A percentile compares a stretch with the other conserved stretches of the same genome.
phyloP scores from a whole-genome alignment of 179 eudicot genomes.

The Corrigiola litoralis region DNA sequence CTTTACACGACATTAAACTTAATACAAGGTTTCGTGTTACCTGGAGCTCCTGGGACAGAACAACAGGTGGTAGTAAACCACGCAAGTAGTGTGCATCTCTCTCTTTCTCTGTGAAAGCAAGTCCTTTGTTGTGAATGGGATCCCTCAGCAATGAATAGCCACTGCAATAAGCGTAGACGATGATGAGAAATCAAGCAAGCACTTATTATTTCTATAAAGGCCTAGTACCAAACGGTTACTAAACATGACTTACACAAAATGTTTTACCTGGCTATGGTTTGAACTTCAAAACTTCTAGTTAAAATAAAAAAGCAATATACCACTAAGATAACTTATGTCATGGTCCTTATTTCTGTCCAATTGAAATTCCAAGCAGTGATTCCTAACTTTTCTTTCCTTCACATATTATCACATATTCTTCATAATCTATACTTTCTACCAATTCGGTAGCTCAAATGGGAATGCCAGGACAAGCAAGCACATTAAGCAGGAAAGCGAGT shows the following conservation, averaged over 20 bases:
- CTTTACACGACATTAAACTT: neutral
- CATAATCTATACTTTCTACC: neutral
- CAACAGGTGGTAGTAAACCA: constrained; percentile 43
- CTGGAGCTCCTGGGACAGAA: constrained; percentile 42
- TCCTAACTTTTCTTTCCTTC: neutral
- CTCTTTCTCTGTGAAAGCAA: constrained; percentile 54
- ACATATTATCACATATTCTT: neutral
- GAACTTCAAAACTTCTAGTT: no score
- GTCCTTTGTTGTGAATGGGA: constrained; percentile 90
- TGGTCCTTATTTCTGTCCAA: neutral
- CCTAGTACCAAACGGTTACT: neutral
- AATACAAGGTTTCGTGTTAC: constrained; percentile 9
- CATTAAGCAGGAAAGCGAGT: no score
- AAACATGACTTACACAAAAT: no score
- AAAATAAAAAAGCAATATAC: neutral
- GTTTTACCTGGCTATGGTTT: neutral
- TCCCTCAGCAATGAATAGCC: constrained; percentile 85
- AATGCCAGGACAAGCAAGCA: neutral
- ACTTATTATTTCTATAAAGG: neutral
- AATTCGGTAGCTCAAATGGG: neutral
- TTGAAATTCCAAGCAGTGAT: neutral
- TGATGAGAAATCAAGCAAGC: neutral
- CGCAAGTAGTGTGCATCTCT: constrained; percentile 46
- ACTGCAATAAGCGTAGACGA: constrained; percentile 29
- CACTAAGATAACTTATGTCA: no score